Base-by-base conservation (phyloP, 371 early-diverging fungal species). In the Mucor sp. region DNA sequence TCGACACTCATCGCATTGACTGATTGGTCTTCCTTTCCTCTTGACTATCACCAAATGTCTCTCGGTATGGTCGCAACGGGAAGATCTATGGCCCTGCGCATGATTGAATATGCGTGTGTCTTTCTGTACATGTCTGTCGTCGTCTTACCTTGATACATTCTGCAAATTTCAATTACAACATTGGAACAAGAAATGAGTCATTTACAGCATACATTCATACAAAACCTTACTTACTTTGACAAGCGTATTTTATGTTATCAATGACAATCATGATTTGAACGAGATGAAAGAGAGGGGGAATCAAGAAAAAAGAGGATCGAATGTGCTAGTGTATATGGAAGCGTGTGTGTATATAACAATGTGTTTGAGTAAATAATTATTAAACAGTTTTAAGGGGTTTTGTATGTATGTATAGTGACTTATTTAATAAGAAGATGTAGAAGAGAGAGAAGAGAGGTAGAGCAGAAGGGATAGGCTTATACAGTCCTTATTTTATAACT, bases 11-110 rank as follows among this genome's bases (percentile, higher is more conserved):
- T 61, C 60, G 19, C 72, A 71, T 61, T 71, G 72, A 32, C 68
- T 71, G 7, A 67, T 58, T 3, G 72, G 72, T 64, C 72, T 55
- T 6, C 72, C 72, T 60, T 71, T 71, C 43, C 57, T 63, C 44
- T 58, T 41, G 9, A 71, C 68, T 25, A 63, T 59, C 14, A 71
- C 17, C 23, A 71, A 50, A 6, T 30, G 17, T 47, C 72, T 57
- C 23, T 71, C 72, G 1, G 61, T 71, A 30, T 71, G 72, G 21
- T 67, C 63, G 44, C 72, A 71, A 3, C 62, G 68, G 7, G 68
- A 67, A 9, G 72, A 67, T 39, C 72, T 63, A 64, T 71, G 72
- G 6, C 72, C 72, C 72, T 71, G 17, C 14, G 5, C 25, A 41
- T 27, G 27, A 47, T 47, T 55, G 19, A 30, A 32, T 17, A 30